These are phyloP conservation scores for Stemphylium lycopersici DNA, from an alignment of 2,329 filamentous ascomycete species.

Conservation along the genomic window DNA sequence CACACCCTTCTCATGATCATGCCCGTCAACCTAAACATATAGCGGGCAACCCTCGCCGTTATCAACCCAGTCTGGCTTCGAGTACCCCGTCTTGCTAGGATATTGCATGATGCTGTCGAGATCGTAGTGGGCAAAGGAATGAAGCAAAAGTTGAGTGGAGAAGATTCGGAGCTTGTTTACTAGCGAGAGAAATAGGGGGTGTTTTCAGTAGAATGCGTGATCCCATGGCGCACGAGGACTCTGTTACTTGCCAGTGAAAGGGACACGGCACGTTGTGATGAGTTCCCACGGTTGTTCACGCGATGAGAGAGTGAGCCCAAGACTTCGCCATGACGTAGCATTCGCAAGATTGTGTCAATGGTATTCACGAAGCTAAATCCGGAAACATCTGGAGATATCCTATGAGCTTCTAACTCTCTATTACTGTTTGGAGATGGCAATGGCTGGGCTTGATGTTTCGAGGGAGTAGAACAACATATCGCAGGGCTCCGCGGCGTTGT, in stretches of 20 bases:
- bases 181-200: neutral
- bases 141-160: neutral
- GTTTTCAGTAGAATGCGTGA: neutral
- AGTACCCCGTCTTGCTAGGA: neutral
- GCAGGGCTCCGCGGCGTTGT: too few species aligned
- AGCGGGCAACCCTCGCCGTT: neutral
- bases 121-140: neutral
- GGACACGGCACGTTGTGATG: neutral
- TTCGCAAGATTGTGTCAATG: too few species aligned
- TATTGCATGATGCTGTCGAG: conserved; percentile 5
- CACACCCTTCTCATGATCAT: neutral
- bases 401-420: too few species aligned
- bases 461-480: too few species aligned
- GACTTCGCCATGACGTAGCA: too few species aligned
- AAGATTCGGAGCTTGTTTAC: too few species aligned
- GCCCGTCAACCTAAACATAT: neutral
- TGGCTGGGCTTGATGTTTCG: too few species aligned
- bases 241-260: neutral
- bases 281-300: neutral
- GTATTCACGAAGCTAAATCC: too few species aligned
- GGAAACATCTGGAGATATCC: too few species aligned
- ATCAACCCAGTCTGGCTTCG: neutral
- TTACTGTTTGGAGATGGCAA: too few species aligned
- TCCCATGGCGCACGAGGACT: neutral
- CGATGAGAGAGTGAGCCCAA: neutral